Evolutionary conservation across 352 stramenopile species (phyloP), one percentile per base, ranked within the genome.

Genomic region (Ochromonadaceae sp.): DNA sequence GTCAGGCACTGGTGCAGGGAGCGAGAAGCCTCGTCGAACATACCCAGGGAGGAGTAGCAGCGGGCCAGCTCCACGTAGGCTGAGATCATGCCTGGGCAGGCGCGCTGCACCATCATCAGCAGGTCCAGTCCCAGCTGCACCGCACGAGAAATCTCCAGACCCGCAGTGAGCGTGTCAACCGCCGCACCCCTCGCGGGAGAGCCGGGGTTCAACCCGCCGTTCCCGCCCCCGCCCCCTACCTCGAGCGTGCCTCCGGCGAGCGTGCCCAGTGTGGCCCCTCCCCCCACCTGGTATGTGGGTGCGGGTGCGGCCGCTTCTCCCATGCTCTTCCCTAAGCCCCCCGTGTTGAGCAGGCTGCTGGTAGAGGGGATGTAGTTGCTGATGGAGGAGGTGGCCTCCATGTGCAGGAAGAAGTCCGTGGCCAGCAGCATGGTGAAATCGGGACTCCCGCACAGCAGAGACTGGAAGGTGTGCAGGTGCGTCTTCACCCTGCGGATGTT

Each of bases 31-130:
- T 88, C 79, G 34, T 91, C 82, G 12, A 88, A 70, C 0, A 80
- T 63, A 26, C 80, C 72, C 1, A 75, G 63, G 15, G 76, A 72
- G 41, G 90, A 89, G 52, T 87, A 84, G 0, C 81, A 80, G 40
- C 87, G 78, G 0, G 83, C 82, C 3, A 93, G 67, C 31, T 87
- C 70, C 31, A 88, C 81, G 59, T 92, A 81, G 0, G 84, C 79
- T 44, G 82, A 74, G 10, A 92, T 43, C 39, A 92, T 81, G 2
- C 85, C 85, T 3, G 86, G 85, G 0, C 76, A 88, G 38, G 87
- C 81, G 46, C 70, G 75, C 7, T 87, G 72, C 38, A 91, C 71
- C 65, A 90, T 86, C 50, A 90, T 77, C 7, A 95, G 72, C 31
- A 89, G 74, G 31, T 77, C 75, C 15, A 88, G 74, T 22, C 82